Evolutionary conservation across 1,139 yeast species (phyloP).

Genomic region (Kodamaea suecica): DNA sequence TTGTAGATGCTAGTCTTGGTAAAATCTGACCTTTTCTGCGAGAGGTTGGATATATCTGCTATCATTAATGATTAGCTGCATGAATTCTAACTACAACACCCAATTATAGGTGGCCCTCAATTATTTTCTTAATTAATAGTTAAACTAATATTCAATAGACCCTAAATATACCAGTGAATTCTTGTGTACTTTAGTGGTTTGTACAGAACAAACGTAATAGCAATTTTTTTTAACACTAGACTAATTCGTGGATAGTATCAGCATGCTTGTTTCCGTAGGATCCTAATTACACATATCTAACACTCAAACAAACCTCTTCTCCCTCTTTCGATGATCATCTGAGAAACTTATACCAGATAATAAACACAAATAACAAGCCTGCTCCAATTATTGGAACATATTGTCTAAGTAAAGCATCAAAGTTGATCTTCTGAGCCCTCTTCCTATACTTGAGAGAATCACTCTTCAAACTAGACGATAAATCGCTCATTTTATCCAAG

Average conservation of each 20-base stretch:
- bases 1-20: no score
- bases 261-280: no score
- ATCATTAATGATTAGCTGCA: not conserved
- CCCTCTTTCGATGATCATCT: not conserved
- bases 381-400: slow-evolving; percentile 82
- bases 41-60: not conserved
- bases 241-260: no score
- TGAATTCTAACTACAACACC: no score
- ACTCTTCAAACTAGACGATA: slow-evolving; percentile 73
- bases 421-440: slow-evolving; percentile 86
- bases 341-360: slow-evolving; percentile 80
- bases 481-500: slow-evolving; percentile 86
- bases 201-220: no score
- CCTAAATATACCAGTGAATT: no score
- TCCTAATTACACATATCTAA: not conserved
- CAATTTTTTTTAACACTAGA: no score
- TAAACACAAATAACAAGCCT: slow-evolving; percentile 67
- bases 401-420: slow-evolving; percentile 84
- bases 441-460: slow-evolving; percentile 87
- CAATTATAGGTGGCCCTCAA: no score
- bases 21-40: no score
- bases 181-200: no score
- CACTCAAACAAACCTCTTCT: not conserved
- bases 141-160: no score
- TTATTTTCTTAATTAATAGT: no score